Conservation (phyloP, 345 rosid species). For the Acer campestre region DNA sequence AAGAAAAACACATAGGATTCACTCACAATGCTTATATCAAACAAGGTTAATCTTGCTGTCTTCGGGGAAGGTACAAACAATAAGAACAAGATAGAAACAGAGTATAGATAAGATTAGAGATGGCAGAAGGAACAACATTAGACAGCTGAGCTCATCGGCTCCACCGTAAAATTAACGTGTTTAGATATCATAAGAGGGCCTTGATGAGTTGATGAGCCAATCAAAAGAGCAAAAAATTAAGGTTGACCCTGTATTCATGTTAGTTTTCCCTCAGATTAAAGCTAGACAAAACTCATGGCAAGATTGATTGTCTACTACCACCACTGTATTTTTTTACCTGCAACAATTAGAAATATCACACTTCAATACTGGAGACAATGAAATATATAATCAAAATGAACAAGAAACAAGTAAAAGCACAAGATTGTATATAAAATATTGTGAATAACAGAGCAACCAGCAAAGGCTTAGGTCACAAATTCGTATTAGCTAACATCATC, state of each 20-base stretch:
- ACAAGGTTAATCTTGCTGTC: slow-evolving; percentile 1
- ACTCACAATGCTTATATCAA: background rate
- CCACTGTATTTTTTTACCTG: slow-evolving; percentile 11
- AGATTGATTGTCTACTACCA: background rate
- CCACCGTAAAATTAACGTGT: background rate
- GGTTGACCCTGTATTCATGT: background rate
- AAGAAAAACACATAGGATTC: background rate
- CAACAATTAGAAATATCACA: background rate
- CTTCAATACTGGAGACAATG: background rate
- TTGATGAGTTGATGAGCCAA: background rate
- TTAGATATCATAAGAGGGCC: background rate
- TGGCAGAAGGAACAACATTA: background rate
- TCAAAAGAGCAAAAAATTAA: background rate
- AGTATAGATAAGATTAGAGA: background rate
- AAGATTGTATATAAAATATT: background rate
- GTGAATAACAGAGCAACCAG: background rate
- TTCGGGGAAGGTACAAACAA: slow-evolving; percentile 1
- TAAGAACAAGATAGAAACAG: background rate
- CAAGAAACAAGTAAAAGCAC: too few relatives aligned
- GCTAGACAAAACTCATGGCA: background rate
- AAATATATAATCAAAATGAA: background rate
- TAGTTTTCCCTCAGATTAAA: background rate
- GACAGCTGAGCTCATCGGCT: background rate
- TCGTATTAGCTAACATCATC: too few relatives aligned
- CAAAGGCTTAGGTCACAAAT: background rate